These are phyloP conservation scores for Meyerozyma smithsonii DNA, from an alignment of 1,139 yeast genomes.

Conservation along the genomic window DNA sequence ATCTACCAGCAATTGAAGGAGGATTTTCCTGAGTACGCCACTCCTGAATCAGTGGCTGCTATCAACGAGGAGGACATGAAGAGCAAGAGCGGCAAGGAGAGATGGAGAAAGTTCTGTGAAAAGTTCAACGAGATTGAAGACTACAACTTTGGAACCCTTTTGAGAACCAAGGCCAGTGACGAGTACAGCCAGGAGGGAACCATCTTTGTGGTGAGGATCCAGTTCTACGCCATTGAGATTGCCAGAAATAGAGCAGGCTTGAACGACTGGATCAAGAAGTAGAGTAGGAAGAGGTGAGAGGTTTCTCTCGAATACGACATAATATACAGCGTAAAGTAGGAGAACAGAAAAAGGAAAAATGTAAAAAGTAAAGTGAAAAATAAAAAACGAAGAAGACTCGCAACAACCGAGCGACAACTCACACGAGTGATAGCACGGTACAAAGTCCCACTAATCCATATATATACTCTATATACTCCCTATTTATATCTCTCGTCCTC, in stretches of 20 bases:
- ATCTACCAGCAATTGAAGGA: constrained; percentile 64
- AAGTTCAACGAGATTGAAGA: constrained; percentile 82
- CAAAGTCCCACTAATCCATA: not conserved
- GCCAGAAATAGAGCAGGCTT: constrained; percentile 87
- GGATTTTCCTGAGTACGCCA: constrained; percentile 81
- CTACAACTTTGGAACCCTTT: constrained; percentile 90
- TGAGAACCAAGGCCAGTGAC: constrained; percentile 63
- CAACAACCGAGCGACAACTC: not conserved
- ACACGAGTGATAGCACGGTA: not conserved
- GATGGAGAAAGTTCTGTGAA: constrained; percentile 88
- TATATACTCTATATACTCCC: not conserved
- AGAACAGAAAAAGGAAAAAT: not conserved
- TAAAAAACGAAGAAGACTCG: too few relatives aligned
- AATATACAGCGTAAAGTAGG: not conserved
- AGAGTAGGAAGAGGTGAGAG: too few relatives aligned
- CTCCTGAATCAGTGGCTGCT: constrained; percentile 48
- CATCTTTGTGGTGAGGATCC: constrained; percentile 86
- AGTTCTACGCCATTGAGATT: constrained; percentile 91
- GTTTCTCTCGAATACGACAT: too few relatives aligned
- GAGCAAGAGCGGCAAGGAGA: constrained; percentile 70
- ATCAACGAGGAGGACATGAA: constrained; percentile 82
- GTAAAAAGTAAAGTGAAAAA: too few relatives aligned
- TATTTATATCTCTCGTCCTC: not conserved
- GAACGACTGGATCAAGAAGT: constrained; percentile 77
- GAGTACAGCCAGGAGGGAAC: constrained; percentile 85